phyloP scores from a whole-genome alignment of 371 early-diverging fungal genomes.

The Mortierella sp. region DNA sequence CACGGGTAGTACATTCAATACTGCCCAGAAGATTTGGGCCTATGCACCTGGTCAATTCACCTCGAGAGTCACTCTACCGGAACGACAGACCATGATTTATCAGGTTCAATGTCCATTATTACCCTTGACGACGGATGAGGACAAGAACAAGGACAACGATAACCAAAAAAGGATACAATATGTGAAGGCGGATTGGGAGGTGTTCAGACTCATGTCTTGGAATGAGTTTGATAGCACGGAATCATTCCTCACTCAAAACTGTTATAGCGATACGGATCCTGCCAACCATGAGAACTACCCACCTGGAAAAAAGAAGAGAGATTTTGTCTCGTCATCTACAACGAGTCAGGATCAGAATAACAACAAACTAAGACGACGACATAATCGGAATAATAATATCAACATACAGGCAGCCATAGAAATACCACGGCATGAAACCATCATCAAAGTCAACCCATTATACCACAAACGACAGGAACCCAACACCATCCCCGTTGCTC shows the following conservation, averaged over 20 bases:
- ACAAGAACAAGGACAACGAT: too few relatives aligned
- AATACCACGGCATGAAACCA: slow-evolving; percentile 8
- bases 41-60: slow-evolving; percentile 11
- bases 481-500: slow-evolving; percentile 1
- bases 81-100: slow-evolving; percentile 9
- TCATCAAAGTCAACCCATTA: background rate
- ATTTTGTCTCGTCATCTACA: background rate
- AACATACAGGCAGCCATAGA: slow-evolving; percentile 24
- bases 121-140: too few relatives aligned
- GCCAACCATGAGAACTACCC: background rate
- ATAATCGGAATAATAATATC: background rate
- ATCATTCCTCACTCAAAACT: slow-evolving; percentile 20
- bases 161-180: slow-evolving; percentile 7
- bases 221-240: slow-evolving; percentile 19
- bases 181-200: slow-evolving; percentile 18
- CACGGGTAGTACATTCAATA: background rate
- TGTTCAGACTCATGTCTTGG: slow-evolving; percentile 33
- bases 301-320: background rate
- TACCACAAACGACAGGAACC: slow-evolving; percentile 9
- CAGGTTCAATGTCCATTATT: slow-evolving; percentile 36
- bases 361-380: background rate
- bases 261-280: slow-evolving; percentile 31
- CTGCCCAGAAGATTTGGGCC: slow-evolving; percentile 4
- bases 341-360: background rate
- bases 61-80: slow-evolving; percentile 25